Conservation (phyloP, 805 yeast species). For the Lipomyces sp. region DNA sequence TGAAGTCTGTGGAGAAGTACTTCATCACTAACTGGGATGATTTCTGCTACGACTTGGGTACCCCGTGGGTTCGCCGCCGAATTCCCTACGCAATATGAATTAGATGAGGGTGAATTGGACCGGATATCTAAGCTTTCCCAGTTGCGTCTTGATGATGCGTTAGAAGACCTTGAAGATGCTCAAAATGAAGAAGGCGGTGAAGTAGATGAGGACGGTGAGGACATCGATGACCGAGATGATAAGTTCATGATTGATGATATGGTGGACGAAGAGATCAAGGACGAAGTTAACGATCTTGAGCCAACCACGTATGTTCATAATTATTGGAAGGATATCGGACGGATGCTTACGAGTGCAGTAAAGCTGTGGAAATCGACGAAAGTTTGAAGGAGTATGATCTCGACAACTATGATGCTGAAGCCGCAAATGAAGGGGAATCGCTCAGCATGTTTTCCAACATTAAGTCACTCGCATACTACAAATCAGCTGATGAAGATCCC, state of each 20-base stretch:
- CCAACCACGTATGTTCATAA: neutral
- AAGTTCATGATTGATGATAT: slow-evolving; percentile 27
- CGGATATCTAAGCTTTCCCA: slow-evolving; percentile 86
- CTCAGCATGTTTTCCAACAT: slow-evolving; percentile 54
- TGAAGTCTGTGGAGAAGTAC: neutral
- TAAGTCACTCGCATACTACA: slow-evolving; percentile 49
- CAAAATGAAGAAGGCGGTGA: slow-evolving; percentile 21
- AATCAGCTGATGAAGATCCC: slow-evolving; percentile 57
- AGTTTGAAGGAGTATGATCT: slow-evolving; percentile 87
- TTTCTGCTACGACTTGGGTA: slow-evolving; percentile 93
- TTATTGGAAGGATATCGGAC: neutral
- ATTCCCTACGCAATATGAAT: slow-evolving; percentile 84
- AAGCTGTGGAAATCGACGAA: slow-evolving; percentile 56
- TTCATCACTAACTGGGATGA: slow-evolving; percentile 54
- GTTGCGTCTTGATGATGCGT: slow-evolving; percentile 77
- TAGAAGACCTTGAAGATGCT: slow-evolving; percentile 63
- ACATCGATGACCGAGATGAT: slow-evolving; percentile 28
- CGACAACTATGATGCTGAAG: slow-evolving; percentile 80
- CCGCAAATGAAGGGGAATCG: slow-evolving; percentile 54
- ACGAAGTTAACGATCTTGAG: slow-evolving; percentile 41
- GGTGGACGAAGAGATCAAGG: slow-evolving; percentile 29
- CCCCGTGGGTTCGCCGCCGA: slow-evolving; percentile 95
- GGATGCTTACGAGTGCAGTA: neutral
- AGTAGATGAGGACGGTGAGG: slow-evolving; percentile 15
- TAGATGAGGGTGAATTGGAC: slow-evolving; percentile 90